phyloP scores from a whole-genome alignment of 768 basidiomycete genomes.

The Tulasnella sp. region DNA sequence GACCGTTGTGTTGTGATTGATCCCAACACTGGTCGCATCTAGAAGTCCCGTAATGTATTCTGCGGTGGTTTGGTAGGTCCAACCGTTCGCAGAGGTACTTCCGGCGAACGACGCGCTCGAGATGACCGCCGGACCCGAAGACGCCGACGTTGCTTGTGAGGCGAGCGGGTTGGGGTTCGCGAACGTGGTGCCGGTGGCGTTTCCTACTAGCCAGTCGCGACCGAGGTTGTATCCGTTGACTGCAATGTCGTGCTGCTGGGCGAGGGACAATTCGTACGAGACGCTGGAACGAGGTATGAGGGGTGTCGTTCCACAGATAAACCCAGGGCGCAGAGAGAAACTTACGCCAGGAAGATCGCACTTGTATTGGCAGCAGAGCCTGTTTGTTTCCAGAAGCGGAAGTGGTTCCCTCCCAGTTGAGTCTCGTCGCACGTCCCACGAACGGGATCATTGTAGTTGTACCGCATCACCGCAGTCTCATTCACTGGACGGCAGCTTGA shows the following conservation, averaged over 20 bases:
- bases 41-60: constrained; percentile 59
- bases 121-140: constrained; percentile 35
- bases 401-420: constrained; percentile 74
- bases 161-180: neutral
- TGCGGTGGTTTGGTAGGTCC: constrained; percentile 61
- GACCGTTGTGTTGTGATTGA: constrained; percentile 57
- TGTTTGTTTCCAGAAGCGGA: constrained; percentile 81
- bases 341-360: constrained; percentile 56
- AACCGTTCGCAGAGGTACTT: constrained; percentile 49
- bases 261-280: constrained; percentile 60
- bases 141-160: constrained; percentile 6
- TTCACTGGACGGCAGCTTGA: constrained; percentile 55
- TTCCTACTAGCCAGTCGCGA: constrained; percentile 78
- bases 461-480: constrained; percentile 74
- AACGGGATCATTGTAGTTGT: constrained; percentile 67
- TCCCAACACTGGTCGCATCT: constrained; percentile 51
- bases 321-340: neutral
- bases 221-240: constrained; percentile 42
- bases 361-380: constrained; percentile 52
- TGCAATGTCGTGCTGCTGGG: constrained; percentile 55
- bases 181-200: constrained; percentile 46
- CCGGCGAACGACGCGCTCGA: constrained; percentile 44
- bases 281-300: constrained; percentile 17
- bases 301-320: neutral
- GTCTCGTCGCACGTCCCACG: constrained; percentile 84